Percentiles rank a stretch among this genome's conserved stretches.
phyloP scores from a whole-genome alignment of 805 yeast species.

The Candida montana region DNA sequence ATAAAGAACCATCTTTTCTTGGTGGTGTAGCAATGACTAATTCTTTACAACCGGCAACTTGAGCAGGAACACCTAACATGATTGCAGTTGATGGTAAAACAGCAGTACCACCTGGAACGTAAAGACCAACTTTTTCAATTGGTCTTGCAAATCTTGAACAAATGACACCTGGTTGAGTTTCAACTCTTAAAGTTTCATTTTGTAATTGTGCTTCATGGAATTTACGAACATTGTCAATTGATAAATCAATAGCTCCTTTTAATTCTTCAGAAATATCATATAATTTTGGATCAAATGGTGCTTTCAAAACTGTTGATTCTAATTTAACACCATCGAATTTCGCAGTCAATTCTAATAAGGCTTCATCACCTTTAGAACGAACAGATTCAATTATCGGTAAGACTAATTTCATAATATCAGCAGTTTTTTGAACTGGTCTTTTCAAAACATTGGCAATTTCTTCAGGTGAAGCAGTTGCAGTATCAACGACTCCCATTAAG shows the following conservation, averaged over 20 bases:
- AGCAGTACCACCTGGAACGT: slow-evolving; percentile 99
- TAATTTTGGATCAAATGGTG: slow-evolving; percentile 80
- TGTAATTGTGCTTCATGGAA: slow-evolving; percentile 94
- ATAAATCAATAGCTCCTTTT: slow-evolving; percentile 81
- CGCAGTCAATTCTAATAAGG: slow-evolving; percentile 81
- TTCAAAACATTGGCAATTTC: slow-evolving; percentile 60
- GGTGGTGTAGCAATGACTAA: slow-evolving; percentile 96
- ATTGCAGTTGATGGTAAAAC: slow-evolving; percentile 95
- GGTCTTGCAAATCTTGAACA: slow-evolving; percentile 96
- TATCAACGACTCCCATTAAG: slow-evolving; percentile 36
- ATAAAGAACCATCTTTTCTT: slow-evolving; percentile 82
- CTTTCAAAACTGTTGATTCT: slow-evolving; percentile 65
- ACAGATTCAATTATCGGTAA: slow-evolving; percentile 84
- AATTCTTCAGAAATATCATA: slow-evolving; percentile 72
- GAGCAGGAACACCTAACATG: slow-evolving; percentile 98
- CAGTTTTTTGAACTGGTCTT: slow-evolving; percentile 94
- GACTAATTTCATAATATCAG: slow-evolving; percentile 89
- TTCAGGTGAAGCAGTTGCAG: slow-evolving; percentile 38
- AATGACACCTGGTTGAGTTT: slow-evolving; percentile 88
- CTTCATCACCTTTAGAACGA: slow-evolving; percentile 73
- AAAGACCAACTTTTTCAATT: slow-evolving; percentile 89
- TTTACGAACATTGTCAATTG: slow-evolving; percentile 80
- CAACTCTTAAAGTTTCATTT: slow-evolving; percentile 67
- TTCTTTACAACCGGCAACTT: slow-evolving; percentile 94
- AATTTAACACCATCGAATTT: slow-evolving; percentile 85